Conservation (phyloP, 306 rosid genomes). For the Inga oerstediana region DNA sequence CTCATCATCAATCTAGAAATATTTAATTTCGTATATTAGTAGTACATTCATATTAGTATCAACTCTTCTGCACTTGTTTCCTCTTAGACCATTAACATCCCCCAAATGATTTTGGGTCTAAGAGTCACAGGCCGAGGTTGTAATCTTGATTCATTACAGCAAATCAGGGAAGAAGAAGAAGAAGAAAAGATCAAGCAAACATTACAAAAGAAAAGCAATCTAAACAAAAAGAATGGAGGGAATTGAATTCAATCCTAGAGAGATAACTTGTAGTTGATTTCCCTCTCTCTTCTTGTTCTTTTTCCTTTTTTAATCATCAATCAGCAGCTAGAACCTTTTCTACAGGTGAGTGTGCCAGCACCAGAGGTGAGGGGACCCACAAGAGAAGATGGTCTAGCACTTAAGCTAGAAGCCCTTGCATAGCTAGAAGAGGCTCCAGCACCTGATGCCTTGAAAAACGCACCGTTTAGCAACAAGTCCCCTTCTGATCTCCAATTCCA, state of each 20-base stretch:
- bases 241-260: slow-evolving; percentile 26
- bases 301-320: neutral
- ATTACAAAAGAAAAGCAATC: neutral
- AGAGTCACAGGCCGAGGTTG: slow-evolving; percentile 82
- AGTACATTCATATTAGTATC: slow-evolving; percentile 23
- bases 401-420: slow-evolving; percentile 88
- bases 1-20: neutral
- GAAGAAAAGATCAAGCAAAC: neutral
- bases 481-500: slow-evolving; percentile 99
- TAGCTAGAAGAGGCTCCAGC: slow-evolving; percentile 92
- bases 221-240: slow-evolving; percentile 34
- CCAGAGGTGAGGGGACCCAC: slow-evolving; percentile 70
- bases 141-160: slow-evolving; percentile 31
- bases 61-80: slow-evolving; percentile 78
- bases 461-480: slow-evolving; percentile 75
- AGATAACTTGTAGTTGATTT: neutral
- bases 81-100: slow-evolving; percentile 49
- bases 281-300: neutral
- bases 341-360: slow-evolving; percentile 80
- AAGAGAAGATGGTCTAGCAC: slow-evolving; percentile 85
- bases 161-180: neutral
- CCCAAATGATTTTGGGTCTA: slow-evolving; percentile 37
- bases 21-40: neutral
- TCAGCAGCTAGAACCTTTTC: slow-evolving; percentile 80
- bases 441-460: slow-evolving; percentile 79